Conservation (phyloP, 2,329 filamentous ascomycete genomes). For the Dendrostoma leiphaemia region DNA sequence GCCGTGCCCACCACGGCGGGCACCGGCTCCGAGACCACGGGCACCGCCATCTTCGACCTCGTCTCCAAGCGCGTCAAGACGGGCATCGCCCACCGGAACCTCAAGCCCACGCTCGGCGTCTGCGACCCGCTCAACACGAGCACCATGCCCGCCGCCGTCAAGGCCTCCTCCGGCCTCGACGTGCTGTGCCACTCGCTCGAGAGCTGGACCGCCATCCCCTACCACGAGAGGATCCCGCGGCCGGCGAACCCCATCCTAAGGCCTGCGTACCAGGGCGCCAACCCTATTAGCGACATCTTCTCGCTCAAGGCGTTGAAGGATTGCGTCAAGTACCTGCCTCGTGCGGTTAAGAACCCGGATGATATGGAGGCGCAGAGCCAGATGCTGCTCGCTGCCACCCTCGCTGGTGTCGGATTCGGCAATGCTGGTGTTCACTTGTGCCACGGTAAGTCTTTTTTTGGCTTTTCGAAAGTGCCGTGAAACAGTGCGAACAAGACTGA, state of each 20-base stretch:
- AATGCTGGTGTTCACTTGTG: constrained; percentile 91
- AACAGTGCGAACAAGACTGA: no score
- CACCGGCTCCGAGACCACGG: constrained; percentile 91
- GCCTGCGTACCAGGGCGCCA: constrained; percentile 94
- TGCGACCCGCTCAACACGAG: constrained; percentile 83
- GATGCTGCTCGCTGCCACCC: constrained; percentile 91
- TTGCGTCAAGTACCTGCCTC: constrained; percentile 89
- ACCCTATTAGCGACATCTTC: constrained; percentile 97
- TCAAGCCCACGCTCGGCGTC: constrained; percentile 94
- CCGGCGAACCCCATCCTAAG: constrained; percentile 87
- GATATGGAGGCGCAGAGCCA: constrained; percentile 90
- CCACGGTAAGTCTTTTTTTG: constrained; percentile 44
- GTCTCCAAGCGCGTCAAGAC: constrained; percentile 90
- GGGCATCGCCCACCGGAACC: constrained; percentile 88
- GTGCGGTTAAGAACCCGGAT: constrained; percentile 82
- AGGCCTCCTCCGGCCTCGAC: constrained; percentile 87
- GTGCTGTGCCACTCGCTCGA: constrained; percentile 95
- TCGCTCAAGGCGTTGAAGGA: constrained; percentile 78
- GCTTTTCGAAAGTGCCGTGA: neutral
- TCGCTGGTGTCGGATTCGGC: constrained; percentile 94
- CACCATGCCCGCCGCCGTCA: constrained; percentile 94
- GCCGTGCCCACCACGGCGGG: constrained; percentile 84
- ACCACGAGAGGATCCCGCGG: constrained; percentile 77
- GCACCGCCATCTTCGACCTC: constrained; percentile 96
- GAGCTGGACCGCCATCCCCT: constrained; percentile 97